phyloP scores from a whole-genome alignment of 441 rosid species.

The Croton laevigatus region DNA sequence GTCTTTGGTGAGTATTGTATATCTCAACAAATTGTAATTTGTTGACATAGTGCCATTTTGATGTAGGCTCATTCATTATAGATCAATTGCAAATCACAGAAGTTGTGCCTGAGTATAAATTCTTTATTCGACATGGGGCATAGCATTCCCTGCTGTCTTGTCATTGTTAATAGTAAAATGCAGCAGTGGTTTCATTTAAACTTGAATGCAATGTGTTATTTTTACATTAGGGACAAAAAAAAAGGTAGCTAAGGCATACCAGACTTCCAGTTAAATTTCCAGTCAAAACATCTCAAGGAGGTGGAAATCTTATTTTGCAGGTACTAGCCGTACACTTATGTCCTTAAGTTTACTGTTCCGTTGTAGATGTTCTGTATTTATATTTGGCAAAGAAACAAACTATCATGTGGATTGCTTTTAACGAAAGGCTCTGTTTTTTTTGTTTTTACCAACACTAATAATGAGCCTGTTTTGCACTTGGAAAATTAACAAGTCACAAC shows the following conservation, averaged over 20 bases:
- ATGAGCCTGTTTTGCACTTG: no score
- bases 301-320: not conserved
- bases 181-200: not conserved
- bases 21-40: slow-evolving; percentile 34
- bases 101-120: slow-evolving; percentile 15
- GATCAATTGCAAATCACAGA: slow-evolving; percentile 24
- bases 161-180: not conserved
- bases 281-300: not conserved
- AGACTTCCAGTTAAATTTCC: not conserved
- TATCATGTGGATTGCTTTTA: no score
- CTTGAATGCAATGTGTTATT: not conserved
- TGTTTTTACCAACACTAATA: no score
- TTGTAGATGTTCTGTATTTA: not conserved
- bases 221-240: no score
- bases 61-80: slow-evolving; percentile 32
- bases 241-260: not conserved
- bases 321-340: not conserved
- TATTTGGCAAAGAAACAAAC: not conserved
- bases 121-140: slow-evolving; percentile 4
- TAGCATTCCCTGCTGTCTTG: slow-evolving; percentile 10
- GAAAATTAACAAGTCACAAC: no score
- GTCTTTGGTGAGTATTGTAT: slow-evolving; percentile 41
- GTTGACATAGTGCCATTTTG: slow-evolving; percentile 40
- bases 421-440: no score
- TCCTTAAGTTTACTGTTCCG: not conserved